Evolutionary conservation across 768 basidiomycete genomes (phyloP), one percentile per base, ranked within the genome.

Genomic region (Hypsizygus marmoreus): DNA sequence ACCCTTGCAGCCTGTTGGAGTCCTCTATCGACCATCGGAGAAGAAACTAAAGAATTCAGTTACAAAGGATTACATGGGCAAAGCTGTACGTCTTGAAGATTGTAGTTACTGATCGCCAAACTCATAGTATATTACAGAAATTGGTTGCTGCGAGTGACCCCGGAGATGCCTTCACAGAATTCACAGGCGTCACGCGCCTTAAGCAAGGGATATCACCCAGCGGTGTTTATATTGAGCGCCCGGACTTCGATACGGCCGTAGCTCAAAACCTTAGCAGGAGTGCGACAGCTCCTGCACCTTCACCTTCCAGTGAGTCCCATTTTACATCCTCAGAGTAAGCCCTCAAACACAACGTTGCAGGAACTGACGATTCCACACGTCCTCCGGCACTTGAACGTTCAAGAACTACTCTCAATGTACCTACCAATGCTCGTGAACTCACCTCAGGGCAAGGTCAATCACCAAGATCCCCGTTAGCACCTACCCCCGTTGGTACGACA

Each of bases 1-100:
- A 23, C 26, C 13, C 19, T 40, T 13, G 10, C 53, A 93, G 90
- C 91, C 92, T 41, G 86, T 92, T 40, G 93, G 94, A 13, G 79
- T 93, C 9, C 73, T 97, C 5, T 98, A 94, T 65, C 81, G 93
- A 25, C 95, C 95, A 0, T 81, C 92, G 0, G 90, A 87, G 57
- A 86, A 77, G 69, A 97, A 98, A 66, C 69, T 97, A 49, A 88
- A 87, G 68, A 97, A 97, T 66, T 78, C 90, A 14, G 80, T 81
- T 53, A 72, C 79, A 16, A 90, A 89, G 56, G 89, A 97, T 64
- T 98, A 95, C 66, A 77, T 97, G 69, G 95, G 95, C 37, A 91
- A 91, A 65, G 92, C 95, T 14, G 88, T 86, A 56, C 36, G 82
- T 67, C 45, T 25, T 40, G 2, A 8, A 6, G 3, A 24, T 23